phyloP scores from a whole-genome alignment of 495 filamentous ascomycete species.

The Friedmanniomyces endolithicus region DNA sequence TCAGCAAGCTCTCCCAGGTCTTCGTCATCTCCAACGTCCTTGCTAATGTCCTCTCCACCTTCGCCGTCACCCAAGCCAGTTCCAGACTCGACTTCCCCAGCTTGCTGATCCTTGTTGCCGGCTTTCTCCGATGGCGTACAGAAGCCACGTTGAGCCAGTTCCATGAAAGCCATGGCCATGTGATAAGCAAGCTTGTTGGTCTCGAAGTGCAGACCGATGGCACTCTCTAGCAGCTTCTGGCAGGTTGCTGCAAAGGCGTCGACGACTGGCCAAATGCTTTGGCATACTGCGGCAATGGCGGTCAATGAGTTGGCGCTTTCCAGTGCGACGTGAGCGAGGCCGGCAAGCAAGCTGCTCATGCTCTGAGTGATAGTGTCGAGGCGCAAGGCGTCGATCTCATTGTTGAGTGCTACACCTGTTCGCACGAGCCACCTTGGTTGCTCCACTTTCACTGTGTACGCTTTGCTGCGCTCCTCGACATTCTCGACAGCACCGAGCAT shows the following conservation, averaged over 20 bases:
- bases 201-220: constrained; percentile 48
- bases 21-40: constrained; percentile 87
- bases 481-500: constrained; percentile 29
- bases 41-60: constrained; percentile 92
- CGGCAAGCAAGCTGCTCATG: background rate
- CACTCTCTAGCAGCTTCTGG: constrained; percentile 38
- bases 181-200: constrained; percentile 62
- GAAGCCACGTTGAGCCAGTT: constrained; percentile 72
- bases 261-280: constrained; percentile 52
- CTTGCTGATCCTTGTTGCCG: constrained; percentile 43
- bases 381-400: background rate
- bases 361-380: background rate
- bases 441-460: background rate
- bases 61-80: constrained; percentile 74
- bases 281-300: constrained; percentile 7
- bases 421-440: constrained; percentile 3
- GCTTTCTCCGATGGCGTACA: constrained; percentile 75
- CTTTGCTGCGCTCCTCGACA: constrained; percentile 16
- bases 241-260: constrained; percentile 57
- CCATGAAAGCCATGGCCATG: constrained; percentile 60
- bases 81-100: constrained; percentile 73
- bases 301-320: background rate
- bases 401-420: background rate
- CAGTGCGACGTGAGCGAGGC: background rate
- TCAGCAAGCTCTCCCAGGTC: constrained; percentile 85